Percentiles rank a stretch among this genome's conserved stretches.
Evolutionary conservation across 1,284 basidiomycete genomes (phyloP).

Genomic region (Peniophora sp.): DNA sequence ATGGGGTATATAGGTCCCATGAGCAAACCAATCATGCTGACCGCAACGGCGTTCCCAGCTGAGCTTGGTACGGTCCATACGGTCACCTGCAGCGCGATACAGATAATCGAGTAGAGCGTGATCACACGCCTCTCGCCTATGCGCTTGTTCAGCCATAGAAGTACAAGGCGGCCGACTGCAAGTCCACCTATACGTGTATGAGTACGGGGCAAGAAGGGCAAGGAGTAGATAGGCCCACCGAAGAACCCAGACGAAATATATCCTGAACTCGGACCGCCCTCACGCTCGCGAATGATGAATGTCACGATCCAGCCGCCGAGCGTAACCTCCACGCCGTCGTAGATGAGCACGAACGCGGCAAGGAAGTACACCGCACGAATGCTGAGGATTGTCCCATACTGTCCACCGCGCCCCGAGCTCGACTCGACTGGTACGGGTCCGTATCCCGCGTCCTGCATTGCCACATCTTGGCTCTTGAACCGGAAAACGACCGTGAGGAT

Average conservation of each 20-base stretch:
- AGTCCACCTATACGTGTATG: no score
- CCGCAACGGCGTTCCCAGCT: slow-evolving; percentile 38
- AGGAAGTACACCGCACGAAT: slow-evolving; percentile 47
- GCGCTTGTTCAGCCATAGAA: slow-evolving; percentile 57
- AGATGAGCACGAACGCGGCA: slow-evolving; percentile 55
- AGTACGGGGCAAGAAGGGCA: slow-evolving; percentile 38
- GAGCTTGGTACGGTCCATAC: slow-evolving; percentile 51
- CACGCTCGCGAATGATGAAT: slow-evolving; percentile 31
- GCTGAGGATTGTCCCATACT: slow-evolving; percentile 30
- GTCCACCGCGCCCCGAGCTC: slow-evolving; percentile 15
- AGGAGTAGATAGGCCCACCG: slow-evolving; percentile 35
- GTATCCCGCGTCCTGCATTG: slow-evolving; percentile 16
- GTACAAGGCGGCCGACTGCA: slow-evolving; percentile 45
- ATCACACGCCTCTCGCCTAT: slow-evolving; percentile 33
- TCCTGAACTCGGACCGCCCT: slow-evolving; percentile 20
- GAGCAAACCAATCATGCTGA: slow-evolving; percentile 44
- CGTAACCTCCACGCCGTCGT: slow-evolving; percentile 61
- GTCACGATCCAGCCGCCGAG: slow-evolving; percentile 61
- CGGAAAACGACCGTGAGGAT: slow-evolving; percentile 43
- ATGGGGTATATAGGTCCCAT: slow-evolving; percentile 46
- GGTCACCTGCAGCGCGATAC: slow-evolving; percentile 39
- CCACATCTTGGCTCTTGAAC: slow-evolving; percentile 27
- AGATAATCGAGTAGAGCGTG: slow-evolving; percentile 25
- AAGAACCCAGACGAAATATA: slow-evolving; percentile 29
- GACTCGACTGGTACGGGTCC: slow-evolving; percentile 18